Evolutionary conservation across 441 rosid genomes (phyloP).

Genomic region (Arabidopsis hybrid): DNA sequence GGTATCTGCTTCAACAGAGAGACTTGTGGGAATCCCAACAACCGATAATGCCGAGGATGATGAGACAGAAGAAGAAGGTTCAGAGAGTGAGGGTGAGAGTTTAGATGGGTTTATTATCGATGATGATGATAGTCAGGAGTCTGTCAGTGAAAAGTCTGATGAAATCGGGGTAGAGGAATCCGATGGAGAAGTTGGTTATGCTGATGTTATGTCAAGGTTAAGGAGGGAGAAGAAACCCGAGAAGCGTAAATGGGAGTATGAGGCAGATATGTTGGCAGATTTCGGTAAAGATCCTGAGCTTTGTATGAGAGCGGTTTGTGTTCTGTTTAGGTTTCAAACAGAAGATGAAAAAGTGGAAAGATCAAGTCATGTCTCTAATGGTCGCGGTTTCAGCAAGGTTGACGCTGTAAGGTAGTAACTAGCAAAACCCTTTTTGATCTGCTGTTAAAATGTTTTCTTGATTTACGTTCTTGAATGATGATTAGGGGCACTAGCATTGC

Average conservation of each 20-base stretch:
- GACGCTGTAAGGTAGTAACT: slow-evolving; percentile 35
- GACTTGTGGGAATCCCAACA: slow-evolving; percentile 47
- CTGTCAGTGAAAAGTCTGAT: slow-evolving; percentile 16
- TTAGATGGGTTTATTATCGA: slow-evolving; percentile 34
- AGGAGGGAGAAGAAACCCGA: slow-evolving; percentile 56
- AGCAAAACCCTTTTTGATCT: background rate
- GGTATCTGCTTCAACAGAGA: slow-evolving; percentile 17
- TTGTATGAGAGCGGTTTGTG: slow-evolving; percentile 91
- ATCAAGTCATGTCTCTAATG: slow-evolving; percentile 44
- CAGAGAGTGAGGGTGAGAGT: slow-evolving; percentile 40
- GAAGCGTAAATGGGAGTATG: slow-evolving; percentile 59
- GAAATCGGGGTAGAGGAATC: slow-evolving; percentile 45
- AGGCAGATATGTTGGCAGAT: slow-evolving; percentile 76
- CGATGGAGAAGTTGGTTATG: slow-evolving; percentile 46
- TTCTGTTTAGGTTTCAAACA: slow-evolving; percentile 74
- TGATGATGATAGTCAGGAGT: slow-evolving; percentile 25
- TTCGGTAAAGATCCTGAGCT: slow-evolving; percentile 71
- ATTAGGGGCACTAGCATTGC: slow-evolving; percentile 33
- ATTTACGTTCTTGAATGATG: slow-evolving; percentile 23
- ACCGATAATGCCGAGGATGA: slow-evolving; percentile 47
- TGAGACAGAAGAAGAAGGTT: slow-evolving; percentile 33
- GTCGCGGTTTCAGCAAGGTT: slow-evolving; percentile 39
- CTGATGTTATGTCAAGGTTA: slow-evolving; percentile 51
- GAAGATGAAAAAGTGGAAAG: slow-evolving; percentile 52
- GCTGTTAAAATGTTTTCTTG: background rate